These are phyloP conservation scores for Chlorella sp. DNA, from an alignment of 139 green algal species.

Conservation along the genomic window DNA sequence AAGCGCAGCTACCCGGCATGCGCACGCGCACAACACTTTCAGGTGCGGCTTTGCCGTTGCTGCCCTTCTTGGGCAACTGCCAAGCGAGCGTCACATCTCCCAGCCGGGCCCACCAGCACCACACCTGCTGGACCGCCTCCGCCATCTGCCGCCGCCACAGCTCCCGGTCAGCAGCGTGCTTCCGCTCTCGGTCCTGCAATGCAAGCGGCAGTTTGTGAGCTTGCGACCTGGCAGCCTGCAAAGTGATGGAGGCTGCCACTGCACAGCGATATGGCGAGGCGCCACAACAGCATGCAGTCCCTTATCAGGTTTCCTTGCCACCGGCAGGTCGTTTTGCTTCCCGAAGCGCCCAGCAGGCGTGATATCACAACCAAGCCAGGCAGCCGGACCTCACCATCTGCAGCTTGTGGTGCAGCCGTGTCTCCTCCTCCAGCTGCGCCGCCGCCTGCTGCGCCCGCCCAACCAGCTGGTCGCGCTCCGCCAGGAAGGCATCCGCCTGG, in stretches of 20 bases:
- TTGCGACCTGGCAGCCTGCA: too few relatives aligned
- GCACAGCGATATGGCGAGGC: too few relatives aligned
- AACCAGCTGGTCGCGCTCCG: constrained; percentile 50
- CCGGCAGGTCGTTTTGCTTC: too few relatives aligned
- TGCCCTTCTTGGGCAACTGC: too few relatives aligned
- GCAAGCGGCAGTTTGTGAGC: too few relatives aligned
- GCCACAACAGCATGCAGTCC: too few relatives aligned
- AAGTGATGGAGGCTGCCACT: too few relatives aligned
- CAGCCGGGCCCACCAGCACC: constrained; percentile 4
- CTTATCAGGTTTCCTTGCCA: too few relatives aligned
- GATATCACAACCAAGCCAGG: neutral
- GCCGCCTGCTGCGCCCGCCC: neutral
- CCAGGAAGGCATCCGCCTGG: constrained; percentile 40
- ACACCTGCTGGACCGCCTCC: constrained; percentile 61
- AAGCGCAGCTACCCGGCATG: too few relatives aligned
- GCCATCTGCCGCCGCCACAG: constrained; percentile 79
- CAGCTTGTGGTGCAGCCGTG: neutral
- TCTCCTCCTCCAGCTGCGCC: constrained; percentile 22
- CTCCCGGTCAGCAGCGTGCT: constrained; percentile 86
- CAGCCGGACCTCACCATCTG: constrained; percentile 34
- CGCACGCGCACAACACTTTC: too few relatives aligned
- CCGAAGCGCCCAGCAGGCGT: too few relatives aligned
- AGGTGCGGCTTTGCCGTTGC: neutral
- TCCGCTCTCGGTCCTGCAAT: constrained; percentile 75
- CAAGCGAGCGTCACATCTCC: too few relatives aligned